Percentiles rank a stretch among this genome's conserved stretches.
These are phyloP conservation scores for Ceratobasidium sp. DNA, from an alignment of 1,284 basidiomycete genomes.

Conservation along the genomic window DNA sequence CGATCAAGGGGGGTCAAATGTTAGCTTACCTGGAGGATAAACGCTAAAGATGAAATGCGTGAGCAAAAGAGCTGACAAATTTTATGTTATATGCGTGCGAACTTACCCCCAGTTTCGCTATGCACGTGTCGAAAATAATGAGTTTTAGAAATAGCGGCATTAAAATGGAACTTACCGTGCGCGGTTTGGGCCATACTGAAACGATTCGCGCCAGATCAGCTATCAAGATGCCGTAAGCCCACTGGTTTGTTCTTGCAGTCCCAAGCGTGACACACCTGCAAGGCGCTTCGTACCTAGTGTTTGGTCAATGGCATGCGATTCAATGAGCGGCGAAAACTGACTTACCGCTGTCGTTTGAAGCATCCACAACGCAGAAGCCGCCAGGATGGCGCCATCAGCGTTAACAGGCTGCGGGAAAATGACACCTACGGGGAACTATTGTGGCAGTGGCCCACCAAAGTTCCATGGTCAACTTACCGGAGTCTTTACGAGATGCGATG, in stretches of 20 bases:
- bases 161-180: not conserved
- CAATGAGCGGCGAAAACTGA: not conserved
- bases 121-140: not conserved
- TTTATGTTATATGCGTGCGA: not conserved
- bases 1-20: no score
- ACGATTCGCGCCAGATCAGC: not conserved
- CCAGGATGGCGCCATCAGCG: not conserved
- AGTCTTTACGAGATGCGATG: not conserved
- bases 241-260: not conserved
- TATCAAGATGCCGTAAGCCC: not conserved
- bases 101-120: slow-evolving; percentile 9
- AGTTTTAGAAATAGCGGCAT: not conserved
- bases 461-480: not conserved
- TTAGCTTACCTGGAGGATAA: slow-evolving; percentile 3
- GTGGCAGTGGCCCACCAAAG: not conserved
- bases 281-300: not conserved
- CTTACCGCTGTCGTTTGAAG: not conserved
- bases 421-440: not conserved
- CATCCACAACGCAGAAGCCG: not conserved
- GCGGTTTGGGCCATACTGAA: not conserved
- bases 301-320: not conserved
- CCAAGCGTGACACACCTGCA: not conserved
- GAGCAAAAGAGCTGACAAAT: not conserved
- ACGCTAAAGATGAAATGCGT: not conserved
- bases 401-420: not conserved